phyloP scores from a whole-genome alignment of 2,329 filamentous ascomycete genomes.

The Hypoxylon sp. region DNA sequence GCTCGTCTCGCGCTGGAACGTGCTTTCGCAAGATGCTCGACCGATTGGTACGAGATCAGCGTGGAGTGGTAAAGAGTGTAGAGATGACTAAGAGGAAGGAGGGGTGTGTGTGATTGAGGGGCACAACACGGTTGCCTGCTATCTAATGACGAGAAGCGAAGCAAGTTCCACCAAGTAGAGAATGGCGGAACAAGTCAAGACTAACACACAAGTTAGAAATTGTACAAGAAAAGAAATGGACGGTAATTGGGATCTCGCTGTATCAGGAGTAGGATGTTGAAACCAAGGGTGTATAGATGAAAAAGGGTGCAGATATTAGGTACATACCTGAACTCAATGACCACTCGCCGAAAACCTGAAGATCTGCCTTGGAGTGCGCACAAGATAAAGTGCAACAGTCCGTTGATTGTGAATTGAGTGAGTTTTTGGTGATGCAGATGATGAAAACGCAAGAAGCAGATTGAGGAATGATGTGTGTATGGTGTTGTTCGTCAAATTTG shows the following conservation, averaged over 20 bases:
- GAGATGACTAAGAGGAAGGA: neutral
- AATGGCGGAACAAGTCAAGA: neutral
- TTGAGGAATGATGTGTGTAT: neutral
- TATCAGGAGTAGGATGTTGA: neutral
- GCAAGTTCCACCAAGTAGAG: too few species aligned
- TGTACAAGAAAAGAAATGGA: neutral
- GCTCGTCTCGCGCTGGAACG: neutral
- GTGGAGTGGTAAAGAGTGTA: conserved; percentile 3
- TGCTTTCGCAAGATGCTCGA: conserved; percentile 7
- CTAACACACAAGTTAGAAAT: conserved; percentile 1
- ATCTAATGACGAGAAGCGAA: too few species aligned
- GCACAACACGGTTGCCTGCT: too few species aligned
- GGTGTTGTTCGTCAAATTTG: neutral
- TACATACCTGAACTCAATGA: neutral
- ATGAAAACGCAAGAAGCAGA: neutral
- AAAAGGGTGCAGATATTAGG: neutral
- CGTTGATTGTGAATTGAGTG: neutral
- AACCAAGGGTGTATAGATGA: neutral
- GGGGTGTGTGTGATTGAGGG: too few species aligned
- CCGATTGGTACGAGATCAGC: conserved; percentile 17
- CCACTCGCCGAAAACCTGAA: neutral
- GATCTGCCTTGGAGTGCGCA: neutral
- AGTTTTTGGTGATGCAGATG: neutral
- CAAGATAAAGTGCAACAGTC: neutral
- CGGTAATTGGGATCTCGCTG: neutral